Conservation (phyloP, 2,329 filamentous ascomycete species). For the Fusarium nelsonii region DNA sequence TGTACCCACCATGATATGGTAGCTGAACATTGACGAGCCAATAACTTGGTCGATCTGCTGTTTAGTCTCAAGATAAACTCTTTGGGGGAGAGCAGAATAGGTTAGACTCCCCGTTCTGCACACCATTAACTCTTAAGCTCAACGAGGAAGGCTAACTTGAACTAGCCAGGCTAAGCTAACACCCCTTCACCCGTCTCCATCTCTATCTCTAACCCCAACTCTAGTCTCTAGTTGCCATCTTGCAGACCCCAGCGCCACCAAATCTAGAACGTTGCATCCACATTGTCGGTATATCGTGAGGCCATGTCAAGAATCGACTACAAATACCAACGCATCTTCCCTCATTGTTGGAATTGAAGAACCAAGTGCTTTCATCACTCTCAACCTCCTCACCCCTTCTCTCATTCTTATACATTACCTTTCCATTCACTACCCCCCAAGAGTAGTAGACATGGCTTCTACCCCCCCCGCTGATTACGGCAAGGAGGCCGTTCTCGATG, state of each 20-base stretch:
- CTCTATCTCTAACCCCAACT: conserved; percentile 18
- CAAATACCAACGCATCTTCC: conserved; percentile 32
- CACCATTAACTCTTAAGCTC: conserved; percentile 29
- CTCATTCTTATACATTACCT: conserved; percentile 8
- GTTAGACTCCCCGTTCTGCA: conserved; percentile 39
- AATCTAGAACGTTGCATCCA: conserved; percentile 37
- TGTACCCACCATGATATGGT: conserved; percentile 34
- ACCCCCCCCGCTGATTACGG: conserved; percentile 36
- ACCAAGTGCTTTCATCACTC: conserved; percentile 39
- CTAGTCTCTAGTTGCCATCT: conserved; percentile 1
- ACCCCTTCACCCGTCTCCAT: conserved; percentile 19
- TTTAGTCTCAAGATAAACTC: conserved; percentile 36
- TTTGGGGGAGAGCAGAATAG: conserved; percentile 20
- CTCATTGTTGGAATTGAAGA: conserved; percentile 22
- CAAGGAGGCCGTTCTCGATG: conserved; percentile 40
- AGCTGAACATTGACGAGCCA: conserved; percentile 13
- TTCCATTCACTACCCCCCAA: not conserved
- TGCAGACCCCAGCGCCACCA: conserved; percentile 26
- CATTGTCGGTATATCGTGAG: conserved; percentile 16
- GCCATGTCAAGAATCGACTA: conserved; percentile 26
- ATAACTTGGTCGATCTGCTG: conserved; percentile 2
- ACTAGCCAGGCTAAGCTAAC: conserved; percentile 4
- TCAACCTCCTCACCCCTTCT: conserved; percentile 13
- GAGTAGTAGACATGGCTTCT: conserved; percentile 34
- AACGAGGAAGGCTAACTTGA: not conserved